Percentiles rank a stretch among this genome's conserved stretches.
Conservation (phyloP, 1,139 yeast species). For the Suhomyces yuchorum region DNA sequence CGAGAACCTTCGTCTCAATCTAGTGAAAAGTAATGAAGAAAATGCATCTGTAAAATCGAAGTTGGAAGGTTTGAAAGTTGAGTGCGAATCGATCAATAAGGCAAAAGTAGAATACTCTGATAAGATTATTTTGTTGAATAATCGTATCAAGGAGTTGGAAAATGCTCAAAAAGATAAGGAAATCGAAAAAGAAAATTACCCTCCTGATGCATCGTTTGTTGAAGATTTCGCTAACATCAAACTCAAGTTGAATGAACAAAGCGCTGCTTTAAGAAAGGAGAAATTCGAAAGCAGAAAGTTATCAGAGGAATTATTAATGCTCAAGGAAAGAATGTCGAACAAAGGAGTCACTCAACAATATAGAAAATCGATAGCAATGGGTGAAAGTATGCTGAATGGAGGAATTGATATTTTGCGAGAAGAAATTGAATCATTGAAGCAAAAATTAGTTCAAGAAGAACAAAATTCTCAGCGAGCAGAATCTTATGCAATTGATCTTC, state of each 20-base stretch:
- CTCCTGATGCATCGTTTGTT: constrained; percentile 37
- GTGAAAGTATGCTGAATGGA: constrained; percentile 30
- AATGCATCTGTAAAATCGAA: constrained; percentile 20
- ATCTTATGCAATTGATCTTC: constrained; percentile 48
- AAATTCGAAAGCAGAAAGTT: constrained; percentile 56
- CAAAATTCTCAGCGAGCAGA: constrained; percentile 48
- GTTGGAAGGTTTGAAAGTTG: constrained; percentile 32
- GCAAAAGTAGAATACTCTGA: constrained; percentile 31
- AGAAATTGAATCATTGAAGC: constrained; percentile 41
- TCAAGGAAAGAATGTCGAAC: constrained; percentile 45
- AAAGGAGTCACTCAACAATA: constrained; percentile 18
- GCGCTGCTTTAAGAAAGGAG: constrained; percentile 53
- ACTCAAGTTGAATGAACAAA: constrained; percentile 53
- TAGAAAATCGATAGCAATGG: constrained; percentile 36
- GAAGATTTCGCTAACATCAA: constrained; percentile 54
- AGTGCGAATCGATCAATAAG: constrained; percentile 35
- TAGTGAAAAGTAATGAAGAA: constrained; percentile 15
- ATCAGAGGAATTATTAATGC: constrained; percentile 57
- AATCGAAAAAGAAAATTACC: constrained; percentile 41
- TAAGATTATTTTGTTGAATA: constrained; percentile 28
- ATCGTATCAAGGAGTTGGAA: constrained; percentile 23
- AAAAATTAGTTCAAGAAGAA: constrained; percentile 45
- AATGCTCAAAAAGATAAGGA: constrained; percentile 14
- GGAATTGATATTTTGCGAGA: constrained; percentile 28
- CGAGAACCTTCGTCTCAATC: constrained; percentile 12